Evolutionary conservation across 495 filamentous ascomycete genomes (phyloP).

Genomic region (Aspergillus biplanus): DNA sequence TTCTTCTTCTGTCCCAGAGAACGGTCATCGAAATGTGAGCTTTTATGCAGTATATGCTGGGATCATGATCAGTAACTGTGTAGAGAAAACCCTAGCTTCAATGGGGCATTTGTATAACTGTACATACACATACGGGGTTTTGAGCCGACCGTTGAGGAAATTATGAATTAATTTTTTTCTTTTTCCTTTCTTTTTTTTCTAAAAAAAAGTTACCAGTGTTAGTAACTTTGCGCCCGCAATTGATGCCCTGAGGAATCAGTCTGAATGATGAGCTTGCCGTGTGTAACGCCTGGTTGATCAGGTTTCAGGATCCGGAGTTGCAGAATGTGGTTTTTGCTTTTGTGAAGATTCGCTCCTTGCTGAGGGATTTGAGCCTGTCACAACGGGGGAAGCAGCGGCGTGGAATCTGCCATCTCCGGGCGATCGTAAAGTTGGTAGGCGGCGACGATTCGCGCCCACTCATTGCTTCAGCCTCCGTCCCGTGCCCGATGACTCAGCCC

Average conservation of each 20-base stretch:
- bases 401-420: constrained; percentile 30
- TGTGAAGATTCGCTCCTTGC: constrained; percentile 15
- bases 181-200: no score
- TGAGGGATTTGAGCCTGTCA: constrained; percentile 37
- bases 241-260: neutral
- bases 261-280: neutral
- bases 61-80: neutral
- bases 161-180: no score
- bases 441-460: constrained; percentile 36
- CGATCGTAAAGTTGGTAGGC: constrained; percentile 18
- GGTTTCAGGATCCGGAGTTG: constrained; percentile 1
- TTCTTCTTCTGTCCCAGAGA: neutral
- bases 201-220: no score
- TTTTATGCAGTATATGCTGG: neutral
- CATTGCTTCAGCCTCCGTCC: constrained; percentile 27
- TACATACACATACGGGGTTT: neutral
- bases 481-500: constrained; percentile 24
- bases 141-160: neutral
- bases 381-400: constrained; percentile 30
- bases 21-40: neutral
- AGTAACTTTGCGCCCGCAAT: neutral
- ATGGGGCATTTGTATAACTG: neutral
- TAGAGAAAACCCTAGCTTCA: neutral
- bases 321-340: constrained; percentile 3
- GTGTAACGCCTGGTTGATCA: neutral